A percentile compares a stretch with the other conserved stretches of the same genome.
phyloP scores from a whole-genome alignment of 192 early-diverging fungal genomes.

The Spinellus fusiger region DNA sequence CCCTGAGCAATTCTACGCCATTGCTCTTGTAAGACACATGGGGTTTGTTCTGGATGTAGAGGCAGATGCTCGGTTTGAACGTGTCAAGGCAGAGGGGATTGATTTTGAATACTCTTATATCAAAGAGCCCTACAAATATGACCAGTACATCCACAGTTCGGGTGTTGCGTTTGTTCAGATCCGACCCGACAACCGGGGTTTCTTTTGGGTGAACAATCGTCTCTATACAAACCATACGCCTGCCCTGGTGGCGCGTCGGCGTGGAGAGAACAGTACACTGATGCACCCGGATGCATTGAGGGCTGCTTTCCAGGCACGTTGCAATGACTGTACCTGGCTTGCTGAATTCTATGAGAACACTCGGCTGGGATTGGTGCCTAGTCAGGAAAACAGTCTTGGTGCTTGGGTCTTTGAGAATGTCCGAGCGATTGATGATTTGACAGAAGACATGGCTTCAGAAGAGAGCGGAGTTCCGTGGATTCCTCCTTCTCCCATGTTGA shows the following conservation, averaged over 20 bases:
- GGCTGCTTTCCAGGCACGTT: constrained; percentile 55
- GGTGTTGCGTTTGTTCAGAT: constrained; percentile 95
- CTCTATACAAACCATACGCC: constrained; percentile 56
- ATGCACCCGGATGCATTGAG: constrained; percentile 55
- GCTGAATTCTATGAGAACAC: constrained; percentile 58
- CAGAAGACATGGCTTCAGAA: background rate
- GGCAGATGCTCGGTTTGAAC: constrained; percentile 68
- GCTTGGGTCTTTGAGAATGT: constrained; percentile 28
- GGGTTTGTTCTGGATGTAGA: constrained; percentile 94
- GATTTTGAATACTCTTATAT: constrained; percentile 55
- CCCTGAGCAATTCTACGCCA: constrained; percentile 63
- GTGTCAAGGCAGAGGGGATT: constrained; percentile 28
- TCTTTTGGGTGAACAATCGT: constrained; percentile 87
- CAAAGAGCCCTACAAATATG: constrained; percentile 62
- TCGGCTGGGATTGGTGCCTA: constrained; percentile 12
- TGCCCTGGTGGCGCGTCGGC: constrained; percentile 31
- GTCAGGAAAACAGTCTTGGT: constrained; percentile 1
- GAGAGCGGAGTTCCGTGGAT: background rate
- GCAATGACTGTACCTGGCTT: constrained; percentile 50
- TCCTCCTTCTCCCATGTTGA: too few relatives aligned
- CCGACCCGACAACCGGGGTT: constrained; percentile 56
- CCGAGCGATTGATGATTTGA: constrained; percentile 7
- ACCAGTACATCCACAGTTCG: constrained; percentile 86
- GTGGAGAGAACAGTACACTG: constrained; percentile 18
- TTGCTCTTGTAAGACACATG: constrained; percentile 70